These are phyloP conservation scores for Aegilops sharonensis DNA, from an alignment of 176 grass and related monocot genomes.

Conservation along the genomic window DNA sequence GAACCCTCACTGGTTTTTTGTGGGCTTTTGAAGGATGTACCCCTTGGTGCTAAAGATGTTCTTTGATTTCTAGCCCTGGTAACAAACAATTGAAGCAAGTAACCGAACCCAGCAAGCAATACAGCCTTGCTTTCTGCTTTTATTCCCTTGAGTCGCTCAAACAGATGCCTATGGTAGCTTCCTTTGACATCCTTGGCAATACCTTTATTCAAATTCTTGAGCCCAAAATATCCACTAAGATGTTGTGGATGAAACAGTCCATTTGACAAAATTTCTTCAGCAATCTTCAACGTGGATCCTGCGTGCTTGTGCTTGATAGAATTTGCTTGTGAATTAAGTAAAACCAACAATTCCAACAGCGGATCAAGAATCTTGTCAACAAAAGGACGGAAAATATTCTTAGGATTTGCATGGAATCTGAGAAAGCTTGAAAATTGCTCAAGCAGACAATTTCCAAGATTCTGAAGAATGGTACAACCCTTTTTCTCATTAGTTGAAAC, in stretches of 20 bases:
- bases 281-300: slow-evolving; percentile 47
- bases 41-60: slow-evolving; percentile 24
- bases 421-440: slow-evolving; percentile 78
- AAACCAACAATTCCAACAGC: slow-evolving; percentile 75
- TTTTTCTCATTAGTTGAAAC: slow-evolving; percentile 42
- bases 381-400: slow-evolving; percentile 86
- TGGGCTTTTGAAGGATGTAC: not conserved
- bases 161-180: slow-evolving; percentile 90
- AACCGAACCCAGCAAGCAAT: slow-evolving; percentile 75
- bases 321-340: slow-evolving; percentile 72
- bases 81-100: slow-evolving; percentile 78
- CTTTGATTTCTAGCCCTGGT: slow-evolving; percentile 54
- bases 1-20: slow-evolving; percentile 43
- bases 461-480: slow-evolving; percentile 41
- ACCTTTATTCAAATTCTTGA: slow-evolving; percentile 54
- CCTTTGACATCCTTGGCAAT: slow-evolving; percentile 62
- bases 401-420: slow-evolving; percentile 80
- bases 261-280: slow-evolving; percentile 85
- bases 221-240: slow-evolving; percentile 79
- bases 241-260: slow-evolving; percentile 84
- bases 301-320: slow-evolving; percentile 28
- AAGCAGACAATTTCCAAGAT: slow-evolving; percentile 62
- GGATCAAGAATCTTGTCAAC: slow-evolving; percentile 71
- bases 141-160: slow-evolving; percentile 71
- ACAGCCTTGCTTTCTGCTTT: slow-evolving; percentile 89